Percentiles rank a stretch among this genome's conserved stretches.
Conservation (phyloP, 78 protist genomes). For the Protostelium mycophagum region DNA sequence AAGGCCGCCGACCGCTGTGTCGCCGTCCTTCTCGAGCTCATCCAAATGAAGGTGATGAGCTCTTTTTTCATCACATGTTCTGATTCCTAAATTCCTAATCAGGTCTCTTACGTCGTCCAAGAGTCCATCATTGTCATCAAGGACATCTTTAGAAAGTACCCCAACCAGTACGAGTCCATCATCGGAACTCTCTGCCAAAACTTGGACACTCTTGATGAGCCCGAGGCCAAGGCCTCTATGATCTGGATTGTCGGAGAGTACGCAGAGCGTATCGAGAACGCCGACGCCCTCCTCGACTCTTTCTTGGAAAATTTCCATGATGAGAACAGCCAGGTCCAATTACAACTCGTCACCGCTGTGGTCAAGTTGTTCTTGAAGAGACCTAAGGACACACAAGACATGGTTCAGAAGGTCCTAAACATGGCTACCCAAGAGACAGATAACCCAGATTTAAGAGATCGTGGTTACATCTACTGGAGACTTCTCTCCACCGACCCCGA, state of each 20-base stretch:
- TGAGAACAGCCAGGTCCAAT: slow-evolving; percentile 90
- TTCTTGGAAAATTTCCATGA: slow-evolving; percentile 90
- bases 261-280: slow-evolving; percentile 98
- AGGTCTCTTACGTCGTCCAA: slow-evolving; percentile 96
- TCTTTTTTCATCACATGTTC: background rate
- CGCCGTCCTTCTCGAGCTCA: slow-evolving; percentile 89
- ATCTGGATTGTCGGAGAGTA: slow-evolving; percentile 99
- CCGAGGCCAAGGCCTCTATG: slow-evolving; percentile 99
- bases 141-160: slow-evolving; percentile 97
- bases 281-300: slow-evolving; percentile 86
- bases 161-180: slow-evolving; percentile 93
- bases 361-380: slow-evolving; percentile 97
- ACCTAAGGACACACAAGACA: slow-evolving; percentile 87
- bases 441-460: slow-evolving; percentile 98
- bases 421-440: slow-evolving; percentile 93
- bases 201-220: slow-evolving; percentile 98
- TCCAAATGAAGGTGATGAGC: slow-evolving; percentile 88
- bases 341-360: slow-evolving; percentile 94
- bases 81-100: background rate
- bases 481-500: slow-evolving; percentile 94
- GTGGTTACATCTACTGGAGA: slow-evolving; percentile 99
- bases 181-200: slow-evolving; percentile 96
- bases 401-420: slow-evolving; percentile 85
- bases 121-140: slow-evolving; percentile 98
- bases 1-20: slow-evolving; percentile 81